phyloP scores from a whole-genome alignment of 2,329 filamentous ascomycete species.

The Cyphellophora attinorum region DNA sequence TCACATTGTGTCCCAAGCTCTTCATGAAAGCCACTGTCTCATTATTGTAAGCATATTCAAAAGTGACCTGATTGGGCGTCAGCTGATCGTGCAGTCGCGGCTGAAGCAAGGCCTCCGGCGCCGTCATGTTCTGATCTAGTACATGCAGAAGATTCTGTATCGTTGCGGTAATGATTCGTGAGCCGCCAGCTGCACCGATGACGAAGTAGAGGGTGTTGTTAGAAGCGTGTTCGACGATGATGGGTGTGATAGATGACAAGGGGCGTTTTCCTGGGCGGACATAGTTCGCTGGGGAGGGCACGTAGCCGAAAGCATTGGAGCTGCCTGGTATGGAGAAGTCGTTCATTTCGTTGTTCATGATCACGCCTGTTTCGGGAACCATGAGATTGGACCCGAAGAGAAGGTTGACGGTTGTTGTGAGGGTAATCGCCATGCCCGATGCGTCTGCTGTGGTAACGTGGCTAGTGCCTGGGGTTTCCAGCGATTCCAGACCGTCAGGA shows the following conservation, averaged over 20 bases:
- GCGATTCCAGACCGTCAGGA: slow-evolving; percentile 53
- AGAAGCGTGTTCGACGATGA: slow-evolving; percentile 57
- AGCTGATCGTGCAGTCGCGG: slow-evolving; percentile 76
- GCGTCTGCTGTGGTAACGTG: slow-evolving; percentile 56
- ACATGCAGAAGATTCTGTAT: slow-evolving; percentile 65
- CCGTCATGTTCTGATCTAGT: slow-evolving; percentile 54
- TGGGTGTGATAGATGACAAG: slow-evolving; percentile 69
- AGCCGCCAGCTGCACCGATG: slow-evolving; percentile 70
- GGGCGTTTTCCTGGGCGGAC: slow-evolving; percentile 73
- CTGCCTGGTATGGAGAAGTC: slow-evolving; percentile 79
- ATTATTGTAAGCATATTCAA: slow-evolving; percentile 63
- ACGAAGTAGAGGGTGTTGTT: slow-evolving; percentile 58
- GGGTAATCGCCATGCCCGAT: slow-evolving; percentile 64
- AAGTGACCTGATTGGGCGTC: slow-evolving; percentile 56
- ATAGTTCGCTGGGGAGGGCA: slow-evolving; percentile 70
- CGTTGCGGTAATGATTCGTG: slow-evolving; percentile 71
- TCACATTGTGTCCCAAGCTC: slow-evolving; percentile 60
- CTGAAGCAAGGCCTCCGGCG: slow-evolving; percentile 51
- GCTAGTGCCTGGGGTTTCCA: slow-evolving; percentile 52
- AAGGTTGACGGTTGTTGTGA: slow-evolving; percentile 82
- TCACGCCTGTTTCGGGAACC: slow-evolving; percentile 72
- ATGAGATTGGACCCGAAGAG: slow-evolving; percentile 73
- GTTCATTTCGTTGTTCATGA: slow-evolving; percentile 58
- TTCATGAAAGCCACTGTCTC: slow-evolving; percentile 54
- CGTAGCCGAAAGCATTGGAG: slow-evolving; percentile 75